phyloP scores from a whole-genome alignment of 1,284 basidiomycete species.

The Cutaneotrichosporon cyanovorans region DNA sequence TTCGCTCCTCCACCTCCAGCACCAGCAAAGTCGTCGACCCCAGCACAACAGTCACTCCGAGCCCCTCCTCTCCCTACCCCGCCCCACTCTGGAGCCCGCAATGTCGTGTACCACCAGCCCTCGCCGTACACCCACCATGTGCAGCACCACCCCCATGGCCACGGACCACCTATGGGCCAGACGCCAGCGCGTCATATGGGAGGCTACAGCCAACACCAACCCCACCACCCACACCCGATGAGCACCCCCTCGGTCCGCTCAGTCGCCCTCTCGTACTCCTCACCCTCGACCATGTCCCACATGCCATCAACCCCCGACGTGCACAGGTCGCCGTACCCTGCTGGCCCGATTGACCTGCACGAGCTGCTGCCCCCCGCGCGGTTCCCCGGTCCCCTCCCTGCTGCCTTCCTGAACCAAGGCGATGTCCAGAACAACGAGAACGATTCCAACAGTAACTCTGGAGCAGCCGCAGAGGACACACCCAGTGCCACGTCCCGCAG shows the following conservation, averaged over 20 bases:
- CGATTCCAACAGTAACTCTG: constrained; percentile 2
- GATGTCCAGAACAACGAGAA: constrained; percentile 14
- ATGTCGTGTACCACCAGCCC: neutral
- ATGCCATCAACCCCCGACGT: constrained; percentile 18
- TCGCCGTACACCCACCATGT: neutral
- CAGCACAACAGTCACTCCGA: too few species aligned
- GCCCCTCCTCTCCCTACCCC: constrained; percentile 12
- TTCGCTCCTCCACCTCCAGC: constrained; percentile 9
- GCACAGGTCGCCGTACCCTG: constrained; percentile 13
- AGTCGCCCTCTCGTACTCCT: constrained; percentile 11
- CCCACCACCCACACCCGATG: constrained; percentile 9
- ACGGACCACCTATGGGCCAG: constrained; percentile 2
- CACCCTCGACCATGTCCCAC: constrained; percentile 17
- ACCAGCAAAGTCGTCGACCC: constrained; percentile 2
- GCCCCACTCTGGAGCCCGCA: constrained; percentile 5
- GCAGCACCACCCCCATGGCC: constrained; percentile 1
- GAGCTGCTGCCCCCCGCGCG: constrained; percentile 14
- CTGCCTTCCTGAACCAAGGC: constrained; percentile 17
- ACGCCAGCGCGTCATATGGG: constrained; percentile 1
- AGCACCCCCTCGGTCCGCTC: constrained; percentile 11
- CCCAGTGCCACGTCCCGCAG: constrained; percentile 4
- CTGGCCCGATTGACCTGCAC: constrained; percentile 16
- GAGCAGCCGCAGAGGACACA: neutral
- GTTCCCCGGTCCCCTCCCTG: constrained; percentile 17
- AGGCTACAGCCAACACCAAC: neutral